These are phyloP conservation scores for Lasiosphaeria hispida DNA, from an alignment of 495 filamentous ascomycete species.

Conservation along the genomic window DNA sequence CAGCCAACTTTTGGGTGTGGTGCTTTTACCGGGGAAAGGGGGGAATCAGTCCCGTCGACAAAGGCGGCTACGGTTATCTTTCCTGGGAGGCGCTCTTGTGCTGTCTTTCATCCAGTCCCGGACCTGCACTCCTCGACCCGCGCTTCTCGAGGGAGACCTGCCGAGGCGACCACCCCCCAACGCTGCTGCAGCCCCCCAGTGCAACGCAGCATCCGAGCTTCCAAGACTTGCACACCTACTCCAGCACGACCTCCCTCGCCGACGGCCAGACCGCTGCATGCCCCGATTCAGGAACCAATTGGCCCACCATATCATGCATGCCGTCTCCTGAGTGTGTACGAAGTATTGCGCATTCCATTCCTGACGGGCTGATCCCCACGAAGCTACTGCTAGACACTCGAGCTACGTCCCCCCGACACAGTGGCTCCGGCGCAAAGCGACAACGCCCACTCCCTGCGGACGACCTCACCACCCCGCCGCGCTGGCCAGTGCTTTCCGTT, in stretches of 20 bases:
- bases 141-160: slow-evolving; percentile 20
- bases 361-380: slow-evolving; percentile 28
- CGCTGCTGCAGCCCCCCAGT: slow-evolving; percentile 25
- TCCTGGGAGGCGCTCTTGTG: slow-evolving; percentile 9
- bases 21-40: neutral
- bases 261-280: slow-evolving; percentile 30
- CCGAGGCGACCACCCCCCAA: slow-evolving; percentile 27
- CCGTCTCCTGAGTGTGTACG: slow-evolving; percentile 22
- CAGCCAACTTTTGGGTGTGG: neutral
- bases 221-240: slow-evolving; percentile 9
- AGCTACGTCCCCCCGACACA: slow-evolving; percentile 17
- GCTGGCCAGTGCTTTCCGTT: slow-evolving; percentile 21
- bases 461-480: slow-evolving; percentile 34
- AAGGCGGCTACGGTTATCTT: slow-evolving; percentile 18
- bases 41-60: slow-evolving; percentile 6
- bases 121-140: slow-evolving; percentile 18
- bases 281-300: slow-evolving; percentile 30
- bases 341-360: slow-evolving; percentile 22
- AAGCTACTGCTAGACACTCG: slow-evolving; percentile 12
- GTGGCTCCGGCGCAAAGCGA: slow-evolving; percentile 21
- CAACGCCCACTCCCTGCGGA: slow-evolving; percentile 16
- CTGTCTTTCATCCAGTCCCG: neutral
- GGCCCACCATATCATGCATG: slow-evolving; percentile 33
- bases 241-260: slow-evolving; percentile 16
- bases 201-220: slow-evolving; percentile 20